Evolutionary conservation across 495 filamentous ascomycete genomes (phyloP), one percentile per base, ranked within the genome.

Genomic region (Acidiella bohemica): DNA sequence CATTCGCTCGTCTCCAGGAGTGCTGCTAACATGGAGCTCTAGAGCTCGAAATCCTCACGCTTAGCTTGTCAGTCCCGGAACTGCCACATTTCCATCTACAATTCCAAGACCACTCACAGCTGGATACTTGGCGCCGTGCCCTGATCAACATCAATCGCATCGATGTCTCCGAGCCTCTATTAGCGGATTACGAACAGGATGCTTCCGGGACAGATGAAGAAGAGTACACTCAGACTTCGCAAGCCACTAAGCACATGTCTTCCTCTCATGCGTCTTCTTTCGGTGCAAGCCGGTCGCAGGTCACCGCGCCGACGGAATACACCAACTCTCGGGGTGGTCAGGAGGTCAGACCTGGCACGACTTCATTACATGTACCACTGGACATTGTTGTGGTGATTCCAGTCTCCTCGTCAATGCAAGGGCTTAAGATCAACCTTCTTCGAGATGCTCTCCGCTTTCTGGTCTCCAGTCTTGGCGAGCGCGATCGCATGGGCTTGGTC

Each of bases 391-490:
- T 96, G 6, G 90, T 99, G 24, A 90, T 99, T 33, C 90, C 90
- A 0, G 85, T 96, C 9, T 94, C 90, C 8, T 93, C 92, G 5
- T 99, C 90, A 0, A 99, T 96, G 90, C 90, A 95, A 60, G 90
- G 92, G 5, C 71, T 99, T 34, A 99, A 99, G 62, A 95, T 99
- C 49, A 93, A 82, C 34, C 71, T 99, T 0, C 72, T 99, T 6
- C 79, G 86, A n/a, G 90, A 96, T 59, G 75, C 86, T 4, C 72
- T 99, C 23, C 85, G 82, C 33, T 99, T 95, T 59, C 78, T 99
- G 46, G 86, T 96, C 6, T 70, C 79, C 39, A 83, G 78, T 37
- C 78, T 99, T n/a, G 90, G 90, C 6, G 83, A 93, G 37, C 73
- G 84, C 21, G 90, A 99, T 51, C 78, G 90, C 19, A 93, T 99